phyloP scores from a whole-genome alignment of 169 alveolate genomes.

The Nephromyces sp. region DNA sequence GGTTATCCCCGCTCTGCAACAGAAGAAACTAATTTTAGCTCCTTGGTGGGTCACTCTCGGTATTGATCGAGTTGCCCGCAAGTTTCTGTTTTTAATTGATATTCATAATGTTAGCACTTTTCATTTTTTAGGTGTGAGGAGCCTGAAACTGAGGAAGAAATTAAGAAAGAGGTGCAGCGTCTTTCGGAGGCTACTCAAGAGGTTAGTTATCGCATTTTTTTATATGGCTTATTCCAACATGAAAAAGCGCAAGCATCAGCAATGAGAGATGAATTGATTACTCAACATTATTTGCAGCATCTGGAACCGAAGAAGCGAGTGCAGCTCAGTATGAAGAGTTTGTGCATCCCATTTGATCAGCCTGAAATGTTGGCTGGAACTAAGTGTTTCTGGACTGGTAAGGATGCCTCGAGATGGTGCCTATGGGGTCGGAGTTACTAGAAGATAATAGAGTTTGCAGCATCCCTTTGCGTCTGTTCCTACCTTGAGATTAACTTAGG shows the following conservation, averaged over 20 bases:
- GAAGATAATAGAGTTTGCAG: no score
- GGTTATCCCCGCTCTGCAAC: slow-evolving; percentile 68
- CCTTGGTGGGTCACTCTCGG: slow-evolving; percentile 69
- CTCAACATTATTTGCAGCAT: no score
- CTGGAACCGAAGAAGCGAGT: no score
- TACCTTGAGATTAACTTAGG: no score
- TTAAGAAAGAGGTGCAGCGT: slow-evolving; percentile 46
- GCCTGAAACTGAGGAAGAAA: slow-evolving; percentile 42
- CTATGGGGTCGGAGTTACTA: slow-evolving; percentile 38
- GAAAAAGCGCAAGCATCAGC: no score
- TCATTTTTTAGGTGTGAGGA: slow-evolving; percentile 52
- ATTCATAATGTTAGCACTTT: no score
- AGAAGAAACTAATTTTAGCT: slow-evolving; percentile 60
- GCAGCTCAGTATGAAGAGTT: slow-evolving; percentile 79
- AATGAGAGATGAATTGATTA: no score
- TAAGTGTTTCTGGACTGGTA: slow-evolving; percentile 90
- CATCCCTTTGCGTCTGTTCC: no score
- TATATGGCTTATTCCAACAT: no score
- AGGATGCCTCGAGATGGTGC: slow-evolving; percentile 69
- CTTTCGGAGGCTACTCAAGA: slow-evolving; percentile 10
- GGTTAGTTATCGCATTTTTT: not conserved
- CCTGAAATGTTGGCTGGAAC: slow-evolving; percentile 77
- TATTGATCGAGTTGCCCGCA: no score
- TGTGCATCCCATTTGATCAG: slow-evolving; percentile 86
- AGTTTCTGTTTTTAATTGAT: no score